phyloP scores from a whole-genome alignment of 805 yeast genomes.

The Teunomyces stri region DNA sequence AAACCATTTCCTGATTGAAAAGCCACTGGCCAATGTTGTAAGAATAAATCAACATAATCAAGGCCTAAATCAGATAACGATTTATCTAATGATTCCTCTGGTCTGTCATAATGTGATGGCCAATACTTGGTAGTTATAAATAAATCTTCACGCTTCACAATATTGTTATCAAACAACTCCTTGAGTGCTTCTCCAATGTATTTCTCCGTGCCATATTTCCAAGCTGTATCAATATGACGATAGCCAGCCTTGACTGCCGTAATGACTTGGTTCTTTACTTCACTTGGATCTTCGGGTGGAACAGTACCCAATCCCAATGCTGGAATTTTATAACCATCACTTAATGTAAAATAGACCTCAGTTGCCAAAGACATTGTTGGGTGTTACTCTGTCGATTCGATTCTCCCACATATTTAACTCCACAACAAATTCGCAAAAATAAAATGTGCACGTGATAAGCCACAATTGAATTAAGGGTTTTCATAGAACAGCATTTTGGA shows the following conservation, averaged over 20 bases:
- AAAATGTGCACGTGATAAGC: no score
- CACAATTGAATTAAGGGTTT: no score
- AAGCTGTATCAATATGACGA: slow-evolving; percentile 53
- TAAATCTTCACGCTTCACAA: slow-evolving; percentile 46
- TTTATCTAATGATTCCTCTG: slow-evolving; percentile 38
- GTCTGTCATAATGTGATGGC: slow-evolving; percentile 43
- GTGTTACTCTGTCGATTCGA: not conserved
- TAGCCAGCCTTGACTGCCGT: slow-evolving; percentile 45
- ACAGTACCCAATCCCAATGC: slow-evolving; percentile 64
- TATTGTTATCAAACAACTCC: slow-evolving; percentile 47
- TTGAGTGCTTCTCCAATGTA: slow-evolving; percentile 45
- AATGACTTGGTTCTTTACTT: slow-evolving; percentile 31
- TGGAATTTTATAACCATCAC: slow-evolving; percentile 61
- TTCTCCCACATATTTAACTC: not conserved
- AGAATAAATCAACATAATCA: slow-evolving; percentile 45
- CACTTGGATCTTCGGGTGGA: slow-evolving; percentile 28
- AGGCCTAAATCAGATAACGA: slow-evolving; percentile 42
- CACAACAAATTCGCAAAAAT: no score
- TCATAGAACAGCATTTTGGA: no score
- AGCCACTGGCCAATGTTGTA: slow-evolving; percentile 53
- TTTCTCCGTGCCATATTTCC: slow-evolving; percentile 46
- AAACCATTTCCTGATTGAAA: slow-evolving; percentile 39
- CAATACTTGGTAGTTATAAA: slow-evolving; percentile 39
- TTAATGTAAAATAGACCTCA: slow-evolving; percentile 43
- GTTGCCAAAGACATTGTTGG: slow-evolving; percentile 24